These are phyloP conservation scores for Penicillium canescens DNA, from an alignment of 495 filamentous ascomycete genomes.

Conservation along the genomic window DNA sequence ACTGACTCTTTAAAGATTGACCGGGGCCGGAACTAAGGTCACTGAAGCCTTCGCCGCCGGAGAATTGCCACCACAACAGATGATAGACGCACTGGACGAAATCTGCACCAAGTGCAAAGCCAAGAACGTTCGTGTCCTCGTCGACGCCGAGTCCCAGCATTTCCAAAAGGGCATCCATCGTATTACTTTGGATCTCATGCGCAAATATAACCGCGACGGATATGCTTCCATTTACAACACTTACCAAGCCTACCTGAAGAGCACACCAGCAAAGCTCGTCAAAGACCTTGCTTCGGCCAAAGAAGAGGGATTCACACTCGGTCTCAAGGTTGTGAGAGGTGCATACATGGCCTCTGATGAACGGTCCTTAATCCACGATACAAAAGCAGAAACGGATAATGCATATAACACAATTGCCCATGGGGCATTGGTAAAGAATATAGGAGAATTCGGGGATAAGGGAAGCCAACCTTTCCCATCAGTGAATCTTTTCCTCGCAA, in stretches of 20 bases:
- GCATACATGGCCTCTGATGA: slow-evolving; percentile 84
- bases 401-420: slow-evolving; percentile 58
- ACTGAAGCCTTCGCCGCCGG: slow-evolving; percentile 33
- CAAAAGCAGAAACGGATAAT: slow-evolving; percentile 71
- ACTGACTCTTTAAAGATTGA: slow-evolving; percentile 24
- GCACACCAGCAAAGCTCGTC: slow-evolving; percentile 58
- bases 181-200: slow-evolving; percentile 73
- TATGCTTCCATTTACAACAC: slow-evolving; percentile 65
- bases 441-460: slow-evolving; percentile 48
- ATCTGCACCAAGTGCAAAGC: slow-evolving; percentile 39
- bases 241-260: slow-evolving; percentile 82
- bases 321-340: slow-evolving; percentile 85
- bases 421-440: slow-evolving; percentile 33
- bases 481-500: slow-evolving; percentile 43
- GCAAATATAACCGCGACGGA: slow-evolving; percentile 67
- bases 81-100: slow-evolving; percentile 40
- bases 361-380: slow-evolving; percentile 69
- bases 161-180: slow-evolving; percentile 75
- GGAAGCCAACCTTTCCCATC: slow-evolving; percentile 25
- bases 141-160: slow-evolving; percentile 81
- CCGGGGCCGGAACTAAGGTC: slow-evolving; percentile 28
- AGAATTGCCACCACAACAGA: slow-evolving; percentile 32
- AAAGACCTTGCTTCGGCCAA: slow-evolving; percentile 62
- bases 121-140: slow-evolving; percentile 67
- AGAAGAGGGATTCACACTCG: slow-evolving; percentile 68